Percentiles rank a stretch among this genome's conserved stretches.
phyloP scores from a whole-genome alignment of 371 early-diverging fungal species.

The Chytridium lagenaria region DNA sequence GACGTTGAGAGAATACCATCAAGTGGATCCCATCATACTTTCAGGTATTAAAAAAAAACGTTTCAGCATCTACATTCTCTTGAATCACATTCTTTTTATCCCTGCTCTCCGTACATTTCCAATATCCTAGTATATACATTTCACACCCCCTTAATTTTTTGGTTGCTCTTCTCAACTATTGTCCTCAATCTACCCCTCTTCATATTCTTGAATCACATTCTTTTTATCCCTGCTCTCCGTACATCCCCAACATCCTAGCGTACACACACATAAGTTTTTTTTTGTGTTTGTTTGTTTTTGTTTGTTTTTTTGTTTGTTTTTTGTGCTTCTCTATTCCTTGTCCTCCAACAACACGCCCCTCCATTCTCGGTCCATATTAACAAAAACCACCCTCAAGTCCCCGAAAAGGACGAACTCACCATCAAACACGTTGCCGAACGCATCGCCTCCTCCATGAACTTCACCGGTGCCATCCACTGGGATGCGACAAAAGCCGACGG shows the following conservation, averaged over 20 bases:
- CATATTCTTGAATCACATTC: no score
- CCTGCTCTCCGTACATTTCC: no score
- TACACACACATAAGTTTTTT: background rate
- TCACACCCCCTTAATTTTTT: background rate
- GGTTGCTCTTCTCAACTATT: background rate
- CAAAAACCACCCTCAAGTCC: constrained; percentile 59
- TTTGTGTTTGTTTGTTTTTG: background rate
- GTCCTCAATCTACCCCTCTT: no score
- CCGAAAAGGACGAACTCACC: constrained; percentile 81
- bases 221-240: no score
- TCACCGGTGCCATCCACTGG: constrained; percentile 59
- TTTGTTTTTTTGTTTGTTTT: no score
- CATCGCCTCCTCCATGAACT: constrained; percentile 74
- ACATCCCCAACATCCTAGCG: background rate
- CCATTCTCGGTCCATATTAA: constrained; percentile 20
- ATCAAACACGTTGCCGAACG: constrained; percentile 82
- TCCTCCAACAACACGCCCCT: background rate
- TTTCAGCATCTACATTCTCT: background rate
- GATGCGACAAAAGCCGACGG: constrained; percentile 83
- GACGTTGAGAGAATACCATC: constrained; percentile 79
- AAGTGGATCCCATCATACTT: constrained; percentile 82
- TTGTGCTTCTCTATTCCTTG: no score
- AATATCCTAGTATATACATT: background rate
- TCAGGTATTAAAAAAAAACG: constrained; percentile 61
- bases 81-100: no score